Percentiles rank a stretch among this genome's conserved stretches.
phyloP scores from a whole-genome alignment of 2,329 filamentous ascomycete genomes.

The Fusarium liriodendri region DNA sequence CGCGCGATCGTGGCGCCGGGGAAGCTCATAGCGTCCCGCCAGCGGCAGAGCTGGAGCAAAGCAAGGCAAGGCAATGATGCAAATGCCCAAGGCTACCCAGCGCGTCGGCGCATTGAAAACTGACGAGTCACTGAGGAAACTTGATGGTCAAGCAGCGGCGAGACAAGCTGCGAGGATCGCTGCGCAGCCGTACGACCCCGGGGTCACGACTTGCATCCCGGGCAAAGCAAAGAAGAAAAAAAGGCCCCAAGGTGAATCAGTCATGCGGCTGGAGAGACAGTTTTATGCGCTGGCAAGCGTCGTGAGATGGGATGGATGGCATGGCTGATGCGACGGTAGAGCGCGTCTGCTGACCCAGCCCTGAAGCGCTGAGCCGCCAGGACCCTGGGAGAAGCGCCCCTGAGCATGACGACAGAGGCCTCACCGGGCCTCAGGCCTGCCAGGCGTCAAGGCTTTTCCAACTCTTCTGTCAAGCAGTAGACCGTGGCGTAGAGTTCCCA shows the following conservation, averaged over 20 bases:
- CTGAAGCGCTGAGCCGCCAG: constrained; percentile 37
- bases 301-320: constrained; percentile 25
- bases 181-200: constrained; percentile 3
- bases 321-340: constrained; percentile 33
- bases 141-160: constrained; percentile 23
- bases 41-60: constrained; percentile 9
- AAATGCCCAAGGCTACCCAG: constrained; percentile 17
- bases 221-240: constrained; percentile 29
- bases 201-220: constrained; percentile 11
- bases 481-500: constrained; percentile 23
- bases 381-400: constrained; percentile 34
- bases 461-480: constrained; percentile 8
- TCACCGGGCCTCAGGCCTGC: constrained; percentile 19
- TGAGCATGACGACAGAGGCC: constrained; percentile 40
- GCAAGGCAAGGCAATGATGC: constrained; percentile 18
- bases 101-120: constrained; percentile 14
- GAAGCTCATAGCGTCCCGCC: neutral
- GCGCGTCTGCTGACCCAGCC: constrained; percentile 39
- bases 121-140: constrained; percentile 38
- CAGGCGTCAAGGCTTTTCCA: constrained; percentile 24
- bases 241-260: constrained; percentile 29
- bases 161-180: constrained; percentile 31
- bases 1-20: neutral
- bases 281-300: constrained; percentile 44
- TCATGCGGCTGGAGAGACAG: constrained; percentile 40